A percentile compares a stretch with the other conserved stretches of the same genome.
These are phyloP conservation scores for Thamnidium elegans DNA, from an alignment of 192 early-diverging fungal genomes.

Conservation along the genomic window DNA sequence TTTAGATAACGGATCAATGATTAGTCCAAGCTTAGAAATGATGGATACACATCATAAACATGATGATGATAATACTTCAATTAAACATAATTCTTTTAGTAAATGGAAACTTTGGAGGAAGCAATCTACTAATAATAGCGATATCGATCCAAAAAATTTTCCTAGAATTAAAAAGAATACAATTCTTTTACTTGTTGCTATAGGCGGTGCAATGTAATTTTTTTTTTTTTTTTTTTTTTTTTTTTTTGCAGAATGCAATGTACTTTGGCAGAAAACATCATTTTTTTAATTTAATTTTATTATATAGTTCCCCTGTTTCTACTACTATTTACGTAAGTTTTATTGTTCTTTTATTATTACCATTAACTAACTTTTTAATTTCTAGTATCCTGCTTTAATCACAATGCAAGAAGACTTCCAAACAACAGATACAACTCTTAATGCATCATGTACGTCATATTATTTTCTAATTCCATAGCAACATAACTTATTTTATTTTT, in stretches of 20 bases:
- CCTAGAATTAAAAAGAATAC: conserved; percentile 9
- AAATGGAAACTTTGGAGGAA: too few species aligned
- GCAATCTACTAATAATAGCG: background rate
- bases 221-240: background rate
- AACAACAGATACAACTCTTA: conserved; percentile 25
- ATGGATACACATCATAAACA: too few species aligned
- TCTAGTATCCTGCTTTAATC: conserved; percentile 31
- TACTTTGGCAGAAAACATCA: too few species aligned
- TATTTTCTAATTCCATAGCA: background rate
- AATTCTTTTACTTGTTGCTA: conserved; percentile 11
- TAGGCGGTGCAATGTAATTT: conserved; percentile 14
- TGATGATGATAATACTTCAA: too few species aligned
- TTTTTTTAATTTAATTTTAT: background rate
- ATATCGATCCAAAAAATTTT: conserved; percentile 1
- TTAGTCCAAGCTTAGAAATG: too few species aligned
- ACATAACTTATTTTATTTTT: background rate
- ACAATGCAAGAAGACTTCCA: conserved; percentile 24
- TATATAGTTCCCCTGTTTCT: conserved; percentile 19
- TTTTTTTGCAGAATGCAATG: too few species aligned
- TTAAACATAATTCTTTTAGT: too few species aligned
- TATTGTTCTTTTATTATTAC: too few species aligned
- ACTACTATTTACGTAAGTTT: conserved; percentile 27
- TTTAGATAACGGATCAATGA: too few species aligned
- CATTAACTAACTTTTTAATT: background rate
- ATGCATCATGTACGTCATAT: conserved; percentile 28